A percentile compares a stretch with the other conserved stretches of the same genome.
These are phyloP conservation scores for Trichoderma pleuroti DNA, from an alignment of 2,329 filamentous ascomycete genomes.

Conservation along the genomic window DNA sequence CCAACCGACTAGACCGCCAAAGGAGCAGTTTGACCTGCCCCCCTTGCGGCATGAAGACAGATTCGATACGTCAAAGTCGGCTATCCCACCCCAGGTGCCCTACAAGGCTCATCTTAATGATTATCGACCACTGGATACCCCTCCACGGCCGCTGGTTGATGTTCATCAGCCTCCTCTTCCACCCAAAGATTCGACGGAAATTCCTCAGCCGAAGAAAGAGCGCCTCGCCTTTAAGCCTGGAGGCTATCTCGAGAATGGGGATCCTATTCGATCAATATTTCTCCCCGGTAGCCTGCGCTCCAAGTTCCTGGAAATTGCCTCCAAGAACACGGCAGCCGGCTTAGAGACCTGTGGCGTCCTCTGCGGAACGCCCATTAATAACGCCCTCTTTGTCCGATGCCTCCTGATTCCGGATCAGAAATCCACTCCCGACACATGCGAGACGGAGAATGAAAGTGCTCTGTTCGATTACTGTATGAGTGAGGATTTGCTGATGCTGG, in stretches of 20 bases:
- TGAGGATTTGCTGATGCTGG: conserved; percentile 79
- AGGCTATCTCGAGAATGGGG: conserved; percentile 85
- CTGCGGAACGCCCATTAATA: conserved; percentile 85
- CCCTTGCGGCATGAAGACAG: conserved; percentile 2
- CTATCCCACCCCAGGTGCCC: conserved; percentile 31
- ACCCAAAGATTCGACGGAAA: conserved; percentile 28
- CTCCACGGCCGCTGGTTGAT: background rate
- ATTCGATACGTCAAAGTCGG: conserved; percentile 20
- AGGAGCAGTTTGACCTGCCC: conserved; percentile 24
- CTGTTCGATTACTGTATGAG: conserved; percentile 87
- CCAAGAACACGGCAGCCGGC: conserved; percentile 72
- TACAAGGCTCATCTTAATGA: conserved; percentile 19
- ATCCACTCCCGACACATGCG: conserved; percentile 88
- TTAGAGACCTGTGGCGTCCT: conserved; percentile 95
- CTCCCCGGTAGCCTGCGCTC: conserved; percentile 71
- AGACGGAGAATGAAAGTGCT: conserved; percentile 80
- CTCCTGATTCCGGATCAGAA: conserved; percentile 89
- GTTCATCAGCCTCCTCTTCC: conserved; percentile 27
- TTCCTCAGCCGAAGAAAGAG: conserved; percentile 45
- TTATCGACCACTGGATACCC: conserved; percentile 18
- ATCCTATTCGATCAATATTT: conserved; percentile 82
- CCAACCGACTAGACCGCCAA: conserved; percentile 36
- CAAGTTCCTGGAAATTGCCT: conserved; percentile 70
- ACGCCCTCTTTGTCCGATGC: conserved; percentile 85
- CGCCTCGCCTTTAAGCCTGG: conserved; percentile 68